Evolutionary conservation across 768 basidiomycete species (phyloP).

Genomic region (Pholiota microspora): DNA sequence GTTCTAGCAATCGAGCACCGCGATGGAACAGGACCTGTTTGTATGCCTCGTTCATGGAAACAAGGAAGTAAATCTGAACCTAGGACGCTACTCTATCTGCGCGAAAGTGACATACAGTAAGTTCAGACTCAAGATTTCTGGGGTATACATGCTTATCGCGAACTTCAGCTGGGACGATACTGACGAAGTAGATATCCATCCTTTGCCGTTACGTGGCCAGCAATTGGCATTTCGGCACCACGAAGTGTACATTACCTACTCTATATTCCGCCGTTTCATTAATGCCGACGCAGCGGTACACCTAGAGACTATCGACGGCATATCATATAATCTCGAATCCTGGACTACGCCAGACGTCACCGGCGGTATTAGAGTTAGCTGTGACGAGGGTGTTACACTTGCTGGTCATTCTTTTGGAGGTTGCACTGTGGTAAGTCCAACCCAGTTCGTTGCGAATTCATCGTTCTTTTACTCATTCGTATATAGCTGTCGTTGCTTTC

Average conservation of each 20-base stretch:
- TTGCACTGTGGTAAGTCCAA: slow-evolving; percentile 37
- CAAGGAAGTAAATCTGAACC: slow-evolving; percentile 23
- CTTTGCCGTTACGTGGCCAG: slow-evolving; percentile 55
- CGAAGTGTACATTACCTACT: slow-evolving; percentile 67
- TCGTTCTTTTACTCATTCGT: slow-evolving; percentile 13
- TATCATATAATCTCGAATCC: slow-evolving; percentile 33
- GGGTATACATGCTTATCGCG: not conserved
- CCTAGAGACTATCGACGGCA: slow-evolving; percentile 37
- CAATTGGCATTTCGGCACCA: slow-evolving; percentile 69
- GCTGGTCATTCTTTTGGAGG: slow-evolving; percentile 49
- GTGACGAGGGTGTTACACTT: slow-evolving; percentile 34
- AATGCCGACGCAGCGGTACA: slow-evolving; percentile 28
- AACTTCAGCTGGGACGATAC: slow-evolving; percentile 27
- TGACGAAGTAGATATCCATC: slow-evolving; percentile 21
- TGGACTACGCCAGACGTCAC: slow-evolving; percentile 32
- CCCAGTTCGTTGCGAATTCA: not conserved
- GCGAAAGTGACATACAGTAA: slow-evolving; percentile 55
- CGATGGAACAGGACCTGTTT: slow-evolving; percentile 71
- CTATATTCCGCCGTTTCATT: slow-evolving; percentile 57
- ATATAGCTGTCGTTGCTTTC: slow-evolving; percentile 65
- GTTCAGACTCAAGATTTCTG: slow-evolving; percentile 15
- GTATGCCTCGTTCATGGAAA: slow-evolving; percentile 35
- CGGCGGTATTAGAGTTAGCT: slow-evolving; percentile 28
- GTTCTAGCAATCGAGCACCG: slow-evolving; percentile 83
- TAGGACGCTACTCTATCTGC: slow-evolving; percentile 47